Base-by-base conservation (phyloP, 352 stramenopile genomes). In the Pythium myriotylum region DNA sequence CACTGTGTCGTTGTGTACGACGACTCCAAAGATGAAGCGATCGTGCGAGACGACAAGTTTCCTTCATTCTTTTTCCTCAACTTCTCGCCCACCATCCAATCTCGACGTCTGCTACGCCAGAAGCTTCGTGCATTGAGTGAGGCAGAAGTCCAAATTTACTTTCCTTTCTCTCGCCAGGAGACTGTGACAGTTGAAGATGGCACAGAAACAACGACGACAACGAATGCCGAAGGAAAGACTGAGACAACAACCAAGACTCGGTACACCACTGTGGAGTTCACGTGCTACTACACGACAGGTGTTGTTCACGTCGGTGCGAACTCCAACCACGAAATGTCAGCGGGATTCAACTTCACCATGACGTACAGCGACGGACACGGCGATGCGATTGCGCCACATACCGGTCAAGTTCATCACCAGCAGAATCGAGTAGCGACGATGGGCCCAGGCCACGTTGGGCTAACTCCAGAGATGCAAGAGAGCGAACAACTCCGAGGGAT, bases 1-100 rank as follows among this genome's bases (percentile, higher is more conserved):
- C 64, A 81, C 39, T 82, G 72, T 49, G 67, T 82, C 16, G 42
- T 86, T 24, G 67, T 80, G 7, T 84, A 84, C 41, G 72, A 84
- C 41, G 75, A 87, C 35, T 46, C 62, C n/a, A 76, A 72, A 16
- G 73, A 82, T 22, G 65, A 83, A 55, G 43, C 61, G 4, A 77
- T 83, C 59, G 55, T 84, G 10, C 67, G 62, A 2, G 70, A 79
- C 29, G 62, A 74, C 23, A 57, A 57, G 23, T 74, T 79, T 35
- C 61, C 27, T 14, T 35, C 41, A 46, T 62, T 75, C 23, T 62
- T 72, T 1, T 60, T 67, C 19, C 41, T 73, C n/a, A 84, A 84
- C 22, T 78, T 84, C 27, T 63, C 70, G 9, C 59, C 70, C 4
- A 7, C 10, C 14, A 65, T 80, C 1, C 5, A 75, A 6, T 54